Evolutionary conservation across 2,329 filamentous ascomycete genomes (phyloP).

Genomic region (Elsinoe ampelina): DNA sequence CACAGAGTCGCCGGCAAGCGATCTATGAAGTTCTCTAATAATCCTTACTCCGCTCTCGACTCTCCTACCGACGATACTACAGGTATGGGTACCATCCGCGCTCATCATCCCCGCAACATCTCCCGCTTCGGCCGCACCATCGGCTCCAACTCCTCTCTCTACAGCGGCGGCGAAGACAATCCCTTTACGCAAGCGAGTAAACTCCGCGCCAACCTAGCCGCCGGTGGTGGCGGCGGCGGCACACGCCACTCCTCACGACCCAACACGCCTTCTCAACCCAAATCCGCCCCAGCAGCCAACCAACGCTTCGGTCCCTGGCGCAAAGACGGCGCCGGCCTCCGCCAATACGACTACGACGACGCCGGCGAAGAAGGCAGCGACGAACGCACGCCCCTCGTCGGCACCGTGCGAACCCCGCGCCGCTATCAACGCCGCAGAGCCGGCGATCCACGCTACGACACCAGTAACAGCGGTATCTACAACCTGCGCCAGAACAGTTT

Average conservation of each 20-base stretch:
- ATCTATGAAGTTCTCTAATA: conserved; percentile 92
- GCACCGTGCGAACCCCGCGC: conserved; percentile 52
- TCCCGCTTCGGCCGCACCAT: conserved; percentile 63
- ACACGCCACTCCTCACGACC: conserved; percentile 58
- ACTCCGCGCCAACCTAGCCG: conserved; percentile 45
- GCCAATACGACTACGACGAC: conserved; percentile 63
- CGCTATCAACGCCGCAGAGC: conserved; percentile 32
- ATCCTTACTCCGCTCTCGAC: conserved; percentile 57
- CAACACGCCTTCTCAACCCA: conserved; percentile 52
- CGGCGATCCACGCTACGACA: conserved; percentile 39
- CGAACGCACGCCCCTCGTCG: conserved; percentile 69
- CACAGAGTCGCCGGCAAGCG: conserved; percentile 65
- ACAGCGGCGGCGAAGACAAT: conserved; percentile 47
- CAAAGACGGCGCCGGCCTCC: conserved; percentile 51
- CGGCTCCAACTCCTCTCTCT: conserved; percentile 60
- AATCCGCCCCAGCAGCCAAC: conserved; percentile 37
- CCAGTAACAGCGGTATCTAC: conserved; percentile 44
- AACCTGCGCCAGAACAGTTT: conserved; percentile 18
- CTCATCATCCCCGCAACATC: conserved; percentile 69
- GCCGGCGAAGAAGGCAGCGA: conserved; percentile 64
- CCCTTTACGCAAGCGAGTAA: conserved; percentile 66
- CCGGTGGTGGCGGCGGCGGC: conserved; percentile 50
- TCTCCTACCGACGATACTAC: conserved; percentile 32
- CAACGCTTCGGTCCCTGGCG: conserved; percentile 29
- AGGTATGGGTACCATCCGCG: conserved; percentile 32